Evolutionary conservation across 345 rosid species (phyloP), one percentile per base, ranked within the genome.

Genomic region (Eutrema japonicum): DNA sequence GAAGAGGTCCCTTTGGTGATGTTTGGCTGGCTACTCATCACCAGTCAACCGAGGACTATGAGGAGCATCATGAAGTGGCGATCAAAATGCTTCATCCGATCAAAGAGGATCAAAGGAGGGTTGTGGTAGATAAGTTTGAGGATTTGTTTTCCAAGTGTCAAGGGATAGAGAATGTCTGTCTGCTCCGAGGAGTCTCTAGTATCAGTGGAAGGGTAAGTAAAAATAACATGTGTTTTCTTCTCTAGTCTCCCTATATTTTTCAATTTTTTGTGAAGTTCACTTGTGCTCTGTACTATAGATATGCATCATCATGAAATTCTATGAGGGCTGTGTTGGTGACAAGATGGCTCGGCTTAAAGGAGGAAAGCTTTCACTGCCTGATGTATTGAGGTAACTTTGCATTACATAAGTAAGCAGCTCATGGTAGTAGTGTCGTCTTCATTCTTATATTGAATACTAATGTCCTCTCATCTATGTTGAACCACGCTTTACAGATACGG

Each of bases 1-100:
- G 99, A 64, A 84, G 97, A 83, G 99, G 99, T 11, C 84, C 88
- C 12, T 95, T 92, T 69, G 97, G 99, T 33, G 99, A 95, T 79
- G 93, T 88, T 66, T 95, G 96, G 96, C 77, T 95, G 53, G 97
- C 94, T 52, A 95, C 99, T 64, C 87, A 77, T 84, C 90, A 90
- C 79, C 89, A 72, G 48, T 86, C 86, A 0, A 82, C 83, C 8
- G 76, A 78, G 8, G 96, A 87, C 77, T 88, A 82, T 62, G 87
- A 86, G 55, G 88, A 88, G 76, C 82, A 52, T 72, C 87, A 85
- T 69, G 99, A 95, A 82, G 96, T 95, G 22, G 92, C 92, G 63
- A 77, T 92, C 62, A 95, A 95, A 83, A 85, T 92, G 91, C 78
- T 95, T 49, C 85, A 82, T 74, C 85, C 85, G 1, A 72, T 87